Percentiles rank a stretch among this genome's conserved stretches.
phyloP scores from a whole-genome alignment of 495 filamentous ascomycete species.

The Penicillium dipodomyicola region DNA sequence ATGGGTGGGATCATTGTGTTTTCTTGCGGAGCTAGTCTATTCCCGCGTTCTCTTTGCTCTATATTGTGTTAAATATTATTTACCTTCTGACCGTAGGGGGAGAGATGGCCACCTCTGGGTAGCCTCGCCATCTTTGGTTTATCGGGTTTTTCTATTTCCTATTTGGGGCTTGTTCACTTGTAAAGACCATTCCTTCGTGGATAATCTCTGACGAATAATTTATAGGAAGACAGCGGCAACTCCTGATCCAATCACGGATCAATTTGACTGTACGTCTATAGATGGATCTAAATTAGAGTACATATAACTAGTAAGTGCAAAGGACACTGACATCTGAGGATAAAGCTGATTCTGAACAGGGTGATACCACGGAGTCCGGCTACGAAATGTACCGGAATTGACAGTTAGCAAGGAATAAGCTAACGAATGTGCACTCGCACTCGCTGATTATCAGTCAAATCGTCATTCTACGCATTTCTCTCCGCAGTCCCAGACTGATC shows the following conservation, averaged over 20 bases:
- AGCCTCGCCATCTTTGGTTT: not conserved
- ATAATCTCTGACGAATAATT: not conserved
- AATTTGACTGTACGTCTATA: not conserved
- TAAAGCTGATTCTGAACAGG: not conserved
- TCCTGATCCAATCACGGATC: not conserved
- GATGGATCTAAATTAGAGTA: not conserved
- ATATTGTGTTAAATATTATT: slow-evolving; percentile 1
- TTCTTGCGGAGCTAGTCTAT: not conserved
- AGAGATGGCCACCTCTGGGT: too few species aligned
- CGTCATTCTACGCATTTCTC: too few species aligned
- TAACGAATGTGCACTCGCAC: not conserved
- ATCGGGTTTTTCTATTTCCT: not conserved
- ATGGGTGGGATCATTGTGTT: not conserved
- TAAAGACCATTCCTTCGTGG: not conserved
- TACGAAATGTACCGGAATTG: slow-evolving; percentile 26
- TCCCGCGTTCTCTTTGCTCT: not conserved
- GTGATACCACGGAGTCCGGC: not conserved
- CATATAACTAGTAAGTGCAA: not conserved
- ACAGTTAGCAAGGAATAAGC: not conserved
- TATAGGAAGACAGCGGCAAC: not conserved
- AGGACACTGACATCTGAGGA: not conserved
- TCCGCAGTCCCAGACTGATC: slow-evolving; percentile 24
- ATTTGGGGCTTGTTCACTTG: not conserved
- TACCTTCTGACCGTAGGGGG: not conserved
- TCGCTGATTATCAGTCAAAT: slow-evolving; percentile 38